Evolutionary conservation across 768 basidiomycete species (phyloP), one percentile per base, ranked within the genome.

Genomic region (Tremella mesenterica): DNA sequence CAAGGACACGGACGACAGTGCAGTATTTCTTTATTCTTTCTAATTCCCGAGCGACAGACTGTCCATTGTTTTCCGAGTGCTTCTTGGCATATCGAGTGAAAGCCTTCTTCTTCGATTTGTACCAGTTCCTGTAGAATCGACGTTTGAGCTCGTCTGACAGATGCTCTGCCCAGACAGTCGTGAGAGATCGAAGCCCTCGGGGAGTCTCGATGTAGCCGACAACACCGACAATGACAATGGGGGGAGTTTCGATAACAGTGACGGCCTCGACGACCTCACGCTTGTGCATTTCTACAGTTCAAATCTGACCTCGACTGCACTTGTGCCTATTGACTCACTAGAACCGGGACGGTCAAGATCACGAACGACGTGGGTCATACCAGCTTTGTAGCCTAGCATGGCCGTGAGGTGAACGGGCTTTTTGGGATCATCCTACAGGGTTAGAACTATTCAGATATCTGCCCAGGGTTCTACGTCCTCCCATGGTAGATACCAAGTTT

Each of bases 1-100:
- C 92, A 64, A 99, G 87, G 67, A 97, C 88, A 78, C 95, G 91
- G 75, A 99, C 95, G 70, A 99, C 92, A 53, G 95, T 91, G 83
- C 93, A 97, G 81, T 99, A 97, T 77, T 97, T 97, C 79, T 90
- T 88, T 73, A 99, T 97, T 67, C 95, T 89, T 80, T 97, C 93
- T 68, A 99, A 85, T 76, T 99, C 95, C 72, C 91, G 89, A 58
- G 83, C 80, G 67, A 88, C 82, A 50, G 88, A 87, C 77, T 90
- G 89, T 74, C 89, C 90, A 63, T 82, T 81, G 71, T 91, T 86
- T 75, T 96, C 93, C 54, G 92, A 86, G 75, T 93, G 86, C 80
- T 93, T 97, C 84, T 95, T 95, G 75, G 95, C 92, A 77, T 99
- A 99, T 74, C 90, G 89, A 71, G 95, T 99, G 83, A 97, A 99